Base-by-base conservation (phyloP, 129 eudicot genomes). In the Flaveria brownii region DNA sequence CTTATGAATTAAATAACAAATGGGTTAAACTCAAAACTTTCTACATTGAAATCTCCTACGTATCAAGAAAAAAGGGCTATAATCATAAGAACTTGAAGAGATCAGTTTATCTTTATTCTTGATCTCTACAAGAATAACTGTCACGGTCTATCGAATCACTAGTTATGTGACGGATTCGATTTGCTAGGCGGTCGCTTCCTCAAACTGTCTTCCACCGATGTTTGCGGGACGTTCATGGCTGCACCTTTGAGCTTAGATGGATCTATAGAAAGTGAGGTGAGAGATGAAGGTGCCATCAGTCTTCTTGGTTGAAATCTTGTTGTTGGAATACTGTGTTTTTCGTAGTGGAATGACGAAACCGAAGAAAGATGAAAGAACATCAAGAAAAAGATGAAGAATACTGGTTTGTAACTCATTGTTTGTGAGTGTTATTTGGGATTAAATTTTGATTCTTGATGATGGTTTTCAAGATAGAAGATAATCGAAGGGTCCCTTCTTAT, bases 151-250 rank as follows among this genome's bases (percentile, higher is more conserved):
- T 15, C 2, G 18, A 26, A 68, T 62, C 41, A 83, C 88, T 84
- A 83, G 73, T 91, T 92, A 71, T 92, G 97, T 6, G 84, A 82
- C 20, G 97, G 97, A 83, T 92, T 92, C 6, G 96, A 85, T 42
- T 77, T 33, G 82, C 89, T 92, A 3, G 86, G 83, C 8, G 97
- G 97, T 70, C 57, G 45, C 71, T 70, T 89, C 81, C 88, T 83
- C 65, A 92, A 78, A 74, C 91, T 86, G 57, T 83, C 83, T 55
- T 82, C 88, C 46, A 87, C 70, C 8, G 89, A 86, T 69, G 77
- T 77, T 13, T 83, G 81, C 10, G 78, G 72, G 30, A 77, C 80
- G 33, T 80, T 85, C 84, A 68, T 73, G 42, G 75, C 68, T n/a
- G 72, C 75, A 20, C 73, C 85, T 26, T 80, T 80, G 80, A 71